Conservation (phyloP, 208 protist genomes). For the Trypanosoma rangeli region DNA sequence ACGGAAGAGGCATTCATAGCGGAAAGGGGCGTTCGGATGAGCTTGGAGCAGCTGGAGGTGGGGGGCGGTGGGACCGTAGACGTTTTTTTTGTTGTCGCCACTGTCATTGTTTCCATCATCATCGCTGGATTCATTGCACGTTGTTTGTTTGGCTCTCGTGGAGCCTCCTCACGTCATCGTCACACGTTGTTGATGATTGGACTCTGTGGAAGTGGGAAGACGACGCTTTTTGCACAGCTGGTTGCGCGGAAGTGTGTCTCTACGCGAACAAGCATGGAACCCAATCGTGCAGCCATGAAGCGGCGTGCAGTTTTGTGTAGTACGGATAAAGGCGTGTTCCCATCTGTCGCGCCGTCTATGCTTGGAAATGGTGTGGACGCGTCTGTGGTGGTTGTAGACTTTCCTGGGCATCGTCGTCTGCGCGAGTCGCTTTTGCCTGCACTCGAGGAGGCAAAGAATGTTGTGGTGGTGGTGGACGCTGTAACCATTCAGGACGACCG, state of each 20-base stretch:
- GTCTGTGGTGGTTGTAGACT: constrained; percentile 51
- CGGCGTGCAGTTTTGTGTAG: not conserved
- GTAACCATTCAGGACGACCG: constrained; percentile 77
- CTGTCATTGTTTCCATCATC: constrained; percentile 20
- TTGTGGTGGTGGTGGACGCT: constrained; percentile 76
- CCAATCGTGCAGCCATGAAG: constrained; percentile 36
- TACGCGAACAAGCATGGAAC: constrained; percentile 70
- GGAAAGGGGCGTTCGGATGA: not conserved
- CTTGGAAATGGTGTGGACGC: not conserved
- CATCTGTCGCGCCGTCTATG: not conserved
- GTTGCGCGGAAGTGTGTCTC: constrained; percentile 18
- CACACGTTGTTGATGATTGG: constrained; percentile 55
- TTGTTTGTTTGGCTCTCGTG: constrained; percentile 7
- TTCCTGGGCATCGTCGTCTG: constrained; percentile 78
- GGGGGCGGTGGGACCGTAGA: not conserved
- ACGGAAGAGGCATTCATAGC: not conserved
- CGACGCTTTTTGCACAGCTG: constrained; percentile 70
- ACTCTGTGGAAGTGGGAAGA: constrained; percentile 75
- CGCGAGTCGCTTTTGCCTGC: constrained; percentile 40
- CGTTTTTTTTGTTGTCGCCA: constrained; percentile 3
- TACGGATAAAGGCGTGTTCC: not conserved
- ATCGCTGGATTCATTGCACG: constrained; percentile 17
- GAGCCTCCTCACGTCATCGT: constrained; percentile 22
- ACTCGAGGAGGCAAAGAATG: constrained; percentile 46
- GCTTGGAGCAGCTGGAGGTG: too few relatives aligned